Evolutionary conservation across 2,329 filamentous ascomycete genomes (phyloP).

Genomic region (Fusarium agapanthi): DNA sequence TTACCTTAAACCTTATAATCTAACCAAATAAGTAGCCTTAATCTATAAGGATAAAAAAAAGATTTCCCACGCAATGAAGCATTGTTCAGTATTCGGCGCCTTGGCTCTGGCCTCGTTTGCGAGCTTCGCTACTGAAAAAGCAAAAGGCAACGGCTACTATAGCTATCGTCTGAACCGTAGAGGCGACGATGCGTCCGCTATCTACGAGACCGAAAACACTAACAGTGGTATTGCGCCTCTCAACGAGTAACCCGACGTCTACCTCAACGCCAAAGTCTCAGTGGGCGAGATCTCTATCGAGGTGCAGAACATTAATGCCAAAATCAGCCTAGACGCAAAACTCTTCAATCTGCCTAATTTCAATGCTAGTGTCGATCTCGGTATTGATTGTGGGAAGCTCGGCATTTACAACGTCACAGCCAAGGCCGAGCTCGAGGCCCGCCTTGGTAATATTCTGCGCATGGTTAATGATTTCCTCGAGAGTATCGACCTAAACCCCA

Average conservation of each 20-base stretch:
- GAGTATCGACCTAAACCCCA: conserved; percentile 19
- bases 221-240: conserved; percentile 11
- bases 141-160: conserved; percentile 17
- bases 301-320: conserved; percentile 19
- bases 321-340: conserved; percentile 24
- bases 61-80: conserved; percentile 7
- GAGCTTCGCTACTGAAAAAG: conserved; percentile 5
- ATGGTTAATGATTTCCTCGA: conserved; percentile 27
- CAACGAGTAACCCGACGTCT: conserved; percentile 18
- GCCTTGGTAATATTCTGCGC: conserved; percentile 13
- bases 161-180: conserved; percentile 19
- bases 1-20: too few relatives aligned
- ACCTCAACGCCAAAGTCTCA: conserved; percentile 17
- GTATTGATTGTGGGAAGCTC: conserved; percentile 21
- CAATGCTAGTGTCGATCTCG: conserved; percentile 23
- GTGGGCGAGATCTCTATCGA: conserved; percentile 22
- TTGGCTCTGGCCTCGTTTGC: not conserved
- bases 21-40: too few relatives aligned
- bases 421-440: conserved; percentile 23
- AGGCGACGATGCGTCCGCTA: conserved; percentile 18
- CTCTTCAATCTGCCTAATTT: conserved; percentile 25
- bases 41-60: too few relatives aligned
- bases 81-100: conserved; percentile 1
- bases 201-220: conserved; percentile 25
- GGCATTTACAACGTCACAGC: conserved; percentile 26